A percentile compares a stretch with the other conserved stretches of the same genome.
Conservation (phyloP, 495 filamentous ascomycete species). For the Penicillium bialowiezense region DNA sequence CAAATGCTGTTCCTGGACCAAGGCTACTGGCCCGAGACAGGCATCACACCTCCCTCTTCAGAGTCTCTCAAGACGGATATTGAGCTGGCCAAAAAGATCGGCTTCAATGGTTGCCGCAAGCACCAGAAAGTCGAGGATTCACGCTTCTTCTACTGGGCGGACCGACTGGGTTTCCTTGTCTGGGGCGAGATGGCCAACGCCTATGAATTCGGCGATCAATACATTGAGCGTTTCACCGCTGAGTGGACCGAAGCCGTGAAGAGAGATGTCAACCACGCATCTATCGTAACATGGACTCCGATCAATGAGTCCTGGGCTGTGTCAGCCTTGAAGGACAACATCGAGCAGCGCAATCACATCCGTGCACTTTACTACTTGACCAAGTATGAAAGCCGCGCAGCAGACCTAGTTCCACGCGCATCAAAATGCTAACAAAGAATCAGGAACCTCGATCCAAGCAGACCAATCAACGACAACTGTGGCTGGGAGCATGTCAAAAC, state of each 20-base stretch:
- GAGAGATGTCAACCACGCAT: constrained; percentile 59
- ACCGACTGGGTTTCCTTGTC: constrained; percentile 38
- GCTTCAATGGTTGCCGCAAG: constrained; percentile 40
- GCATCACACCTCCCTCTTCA: constrained; percentile 35
- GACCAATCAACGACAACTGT: constrained; percentile 63
- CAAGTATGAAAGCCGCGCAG: constrained; percentile 46
- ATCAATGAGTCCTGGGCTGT: constrained; percentile 64
- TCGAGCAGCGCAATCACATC: constrained; percentile 57
- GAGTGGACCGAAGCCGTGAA: constrained; percentile 57
- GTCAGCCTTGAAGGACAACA: constrained; percentile 43
- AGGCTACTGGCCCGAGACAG: constrained; percentile 39
- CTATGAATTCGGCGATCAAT: constrained; percentile 50
- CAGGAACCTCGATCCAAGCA: constrained; percentile 52
- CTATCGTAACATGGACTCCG: constrained; percentile 60
- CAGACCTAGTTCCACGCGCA: too few relatives aligned
- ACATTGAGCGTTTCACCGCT: constrained; percentile 48
- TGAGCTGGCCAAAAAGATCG: constrained; percentile 27
- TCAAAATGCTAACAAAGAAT: neutral
- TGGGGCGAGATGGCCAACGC: constrained; percentile 44
- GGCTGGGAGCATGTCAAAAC: constrained; percentile 61
- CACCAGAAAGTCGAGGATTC: constrained; percentile 43
- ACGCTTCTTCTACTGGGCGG: constrained; percentile 38
- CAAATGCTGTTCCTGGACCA: constrained; percentile 38
- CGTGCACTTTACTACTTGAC: constrained; percentile 56
- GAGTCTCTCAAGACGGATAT: constrained; percentile 34